Evolutionary conservation across 2,329 filamentous ascomycete species (phyloP), one percentile per base, ranked within the genome.

Genomic region (Clonostachys solani): DNA sequence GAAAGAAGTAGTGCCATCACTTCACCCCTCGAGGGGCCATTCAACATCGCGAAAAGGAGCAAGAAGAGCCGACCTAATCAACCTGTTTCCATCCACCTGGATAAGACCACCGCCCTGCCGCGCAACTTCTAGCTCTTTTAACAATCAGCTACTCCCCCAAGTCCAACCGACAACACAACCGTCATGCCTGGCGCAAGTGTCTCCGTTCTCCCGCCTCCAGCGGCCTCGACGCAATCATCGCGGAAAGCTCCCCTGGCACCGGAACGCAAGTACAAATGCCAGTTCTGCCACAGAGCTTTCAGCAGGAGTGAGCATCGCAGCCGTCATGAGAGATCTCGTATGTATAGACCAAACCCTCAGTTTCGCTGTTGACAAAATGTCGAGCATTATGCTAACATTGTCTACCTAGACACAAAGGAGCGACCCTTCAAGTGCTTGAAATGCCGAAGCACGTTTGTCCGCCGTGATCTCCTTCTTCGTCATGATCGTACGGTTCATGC

Each of bases 241-340:
- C 84, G 88, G 70, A 95, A 95, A 73, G 71, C 86, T 56, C 77
- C 86, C 52, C 73, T 85, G 59, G 86, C 83, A 59, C 90, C 92
- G 48, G 94, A 97, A 77, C 92, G 95, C 78, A 96, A 96, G 73
- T 99, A 99, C 83, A 96, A 97, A 71, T 99, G 94, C 75, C 91
- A 96, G 77, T 97, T 96, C 72, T 97, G 94, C 77, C 92, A 92
- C 73, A 83, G 94, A 69, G 94, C 94, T 54, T 99, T 99, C 69
- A 96, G 92, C 74, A 81, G 94, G 68, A 96, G 91, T 69, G 94
- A 99, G 72, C 94, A 99, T 71, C 84, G 94, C 60, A 96, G 91
- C 72, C 82, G 94, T 71, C 94, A 99, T 72, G 94, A 99, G 73
- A 83, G 94, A 73, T 96, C 91, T 67, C 94, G 94, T 97, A 94